phyloP scores from a whole-genome alignment of 2,329 filamentous ascomycete species.

The Geosmithia morbida region DNA sequence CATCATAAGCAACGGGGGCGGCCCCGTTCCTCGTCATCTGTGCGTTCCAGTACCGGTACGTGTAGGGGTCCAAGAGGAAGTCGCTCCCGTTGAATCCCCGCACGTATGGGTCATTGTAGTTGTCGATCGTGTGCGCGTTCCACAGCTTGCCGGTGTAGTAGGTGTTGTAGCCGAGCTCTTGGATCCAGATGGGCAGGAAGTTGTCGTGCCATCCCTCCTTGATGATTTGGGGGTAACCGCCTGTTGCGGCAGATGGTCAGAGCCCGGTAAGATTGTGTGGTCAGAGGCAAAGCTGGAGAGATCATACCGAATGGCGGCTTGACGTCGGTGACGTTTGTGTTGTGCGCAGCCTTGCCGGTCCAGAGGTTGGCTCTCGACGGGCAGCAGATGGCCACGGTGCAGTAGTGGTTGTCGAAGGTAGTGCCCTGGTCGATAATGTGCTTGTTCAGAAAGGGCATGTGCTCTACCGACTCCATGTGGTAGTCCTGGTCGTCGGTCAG shows the following conservation, averaged over 20 bases:
- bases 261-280: background rate
- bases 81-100: slow-evolving; percentile 40
- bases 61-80: slow-evolving; percentile 49
- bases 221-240: slow-evolving; percentile 32
- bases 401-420: slow-evolving; percentile 39
- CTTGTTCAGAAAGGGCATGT: slow-evolving; percentile 35
- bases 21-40: slow-evolving; percentile 47
- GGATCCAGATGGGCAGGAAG: slow-evolving; percentile 35
- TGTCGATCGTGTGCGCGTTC: slow-evolving; percentile 31
- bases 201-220: slow-evolving; percentile 30
- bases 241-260: slow-evolving; percentile 3
- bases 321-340: slow-evolving; percentile 5
- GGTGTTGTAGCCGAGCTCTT: slow-evolving; percentile 32
- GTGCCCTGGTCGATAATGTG: slow-evolving; percentile 38
- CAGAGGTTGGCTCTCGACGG: slow-evolving; percentile 3
- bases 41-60: slow-evolving; percentile 53
- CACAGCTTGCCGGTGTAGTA: slow-evolving; percentile 40
- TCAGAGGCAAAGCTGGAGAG: background rate
- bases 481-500: slow-evolving; percentile 49
- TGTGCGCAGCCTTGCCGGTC: slow-evolving; percentile 3
- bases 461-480: slow-evolving; percentile 37
- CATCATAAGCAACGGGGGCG: slow-evolving; percentile 33
- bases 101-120: slow-evolving; percentile 35
- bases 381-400: slow-evolving; percentile 19
- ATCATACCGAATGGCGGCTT: slow-evolving; percentile 1